A percentile compares a stretch with the other conserved stretches of the same genome.
Conservation (phyloP, 2,329 filamentous ascomycete genomes). For the Chaetomiaceae sp. region DNA sequence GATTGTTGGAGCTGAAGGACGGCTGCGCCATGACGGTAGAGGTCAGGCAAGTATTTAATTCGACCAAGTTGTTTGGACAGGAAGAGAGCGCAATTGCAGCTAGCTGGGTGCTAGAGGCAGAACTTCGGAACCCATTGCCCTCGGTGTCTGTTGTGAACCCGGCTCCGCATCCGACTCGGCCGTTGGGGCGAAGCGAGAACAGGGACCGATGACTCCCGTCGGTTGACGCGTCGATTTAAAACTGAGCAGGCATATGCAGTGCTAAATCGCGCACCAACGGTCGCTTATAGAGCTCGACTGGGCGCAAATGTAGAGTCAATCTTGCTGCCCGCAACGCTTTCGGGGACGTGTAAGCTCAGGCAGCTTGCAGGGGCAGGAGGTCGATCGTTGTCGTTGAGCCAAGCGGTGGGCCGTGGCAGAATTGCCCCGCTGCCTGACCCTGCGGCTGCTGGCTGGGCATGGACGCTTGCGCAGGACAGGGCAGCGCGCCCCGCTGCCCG, state of each 20-base stretch:
- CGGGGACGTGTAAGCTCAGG: neutral
- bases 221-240: neutral
- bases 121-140: slow-evolving; percentile 12
- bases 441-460: slow-evolving; percentile 4
- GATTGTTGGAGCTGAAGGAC: slow-evolving; percentile 45
- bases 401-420: slow-evolving; percentile 10
- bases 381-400: slow-evolving; percentile 6
- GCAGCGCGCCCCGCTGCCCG: too few relatives aligned
- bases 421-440: slow-evolving; percentile 2
- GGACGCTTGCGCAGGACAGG: slow-evolving; percentile 6
- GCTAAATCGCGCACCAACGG: too few relatives aligned
- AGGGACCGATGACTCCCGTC: neutral
- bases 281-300: too few relatives aligned
- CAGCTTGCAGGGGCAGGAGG: neutral
- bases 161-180: slow-evolving; percentile 11
- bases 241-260: neutral
- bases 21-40: slow-evolving; percentile 30
- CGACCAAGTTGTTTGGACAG: neutral
- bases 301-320: neutral
- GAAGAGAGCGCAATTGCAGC: neutral
- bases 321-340: neutral
- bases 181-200: neutral
- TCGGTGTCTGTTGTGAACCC: neutral
- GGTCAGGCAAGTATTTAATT: neutral
- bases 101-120: neutral